A percentile compares a stretch with the other conserved stretches of the same genome.
Conservation (phyloP, 345 rosid genomes). For the Cardamine occulta region DNA sequence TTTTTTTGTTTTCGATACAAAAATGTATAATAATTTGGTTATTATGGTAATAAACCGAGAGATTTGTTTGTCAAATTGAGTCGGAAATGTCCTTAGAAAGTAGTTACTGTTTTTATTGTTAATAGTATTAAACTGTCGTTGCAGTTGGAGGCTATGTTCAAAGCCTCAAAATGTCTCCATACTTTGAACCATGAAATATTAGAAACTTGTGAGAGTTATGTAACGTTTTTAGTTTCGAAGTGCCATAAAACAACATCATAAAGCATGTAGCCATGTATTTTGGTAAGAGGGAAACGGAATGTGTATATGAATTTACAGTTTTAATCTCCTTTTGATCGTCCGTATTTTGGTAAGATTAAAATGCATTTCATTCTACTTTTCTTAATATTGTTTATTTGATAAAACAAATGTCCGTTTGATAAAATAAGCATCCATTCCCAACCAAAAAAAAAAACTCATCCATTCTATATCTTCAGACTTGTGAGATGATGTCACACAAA, state of each 20-base stretch:
- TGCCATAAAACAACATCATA: neutral
- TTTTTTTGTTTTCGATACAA: conserved; percentile 5
- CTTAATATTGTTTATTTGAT: neutral
- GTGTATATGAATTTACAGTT: neutral
- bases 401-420: neutral
- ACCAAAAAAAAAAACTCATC: neutral
- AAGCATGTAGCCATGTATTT: neutral
- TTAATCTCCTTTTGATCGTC: neutral
- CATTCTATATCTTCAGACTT: neutral
- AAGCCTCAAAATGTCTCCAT: neutral
- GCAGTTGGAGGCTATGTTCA: neutral
- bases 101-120: conserved; percentile 3
- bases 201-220: neutral
- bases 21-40: conserved; percentile 34
- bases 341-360: neutral
- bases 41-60: conserved; percentile 32
- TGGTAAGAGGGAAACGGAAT: neutral
- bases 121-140: neutral
- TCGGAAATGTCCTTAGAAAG: neutral
- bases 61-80: conserved; percentile 18
- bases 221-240: neutral
- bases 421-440: neutral
- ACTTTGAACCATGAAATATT: neutral
- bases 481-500: neutral
- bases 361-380: neutral